Base-by-base conservation (phyloP, 176 grass and related monocot species). In the Cenchrus purpureus region DNA sequence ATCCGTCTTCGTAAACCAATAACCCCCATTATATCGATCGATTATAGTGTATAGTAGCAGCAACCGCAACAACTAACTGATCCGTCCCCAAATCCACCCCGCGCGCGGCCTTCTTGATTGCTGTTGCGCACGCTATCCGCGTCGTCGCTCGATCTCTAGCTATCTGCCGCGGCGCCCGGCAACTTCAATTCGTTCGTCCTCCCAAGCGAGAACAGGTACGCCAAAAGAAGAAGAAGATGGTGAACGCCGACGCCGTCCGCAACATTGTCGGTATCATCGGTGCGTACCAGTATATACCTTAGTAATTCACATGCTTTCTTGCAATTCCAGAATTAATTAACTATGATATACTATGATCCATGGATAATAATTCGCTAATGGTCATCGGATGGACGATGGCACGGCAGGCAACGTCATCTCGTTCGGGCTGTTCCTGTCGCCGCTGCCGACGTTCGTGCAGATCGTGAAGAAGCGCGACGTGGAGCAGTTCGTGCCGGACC, bases 381-480 rank as follows among this genome's bases (percentile, higher is more conserved):
- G 8, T 45, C 44, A 6, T 6, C 8, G 7, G 44, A 45, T 45
- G 7, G 44, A 25, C 25, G 25, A 45, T 45, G 45, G 1, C 45
- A 9, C 45, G 7, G 45, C 45, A 46, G 45, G 94, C 67, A 97
- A 97, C 83, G 44, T 94, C 19, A 92, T 94, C 65, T 94, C 92
- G 12, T 92, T 94, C 59, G 87, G 92, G 12, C 86, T 97, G 62
- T 97, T 97, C 76, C 80, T 97, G 19, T 89, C 94, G 1, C 94
- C 94, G 0, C 5, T 85, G 60, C 94, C 92, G 29, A 97, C 92
- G 43, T 92, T 94, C 76, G 14, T 57, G 37, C 75, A 20, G 62
- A 97, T 97, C 17, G 53, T 78, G 3, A 86, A 73, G 71, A 79
- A 54, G 67, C 87, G 71, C 16, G 87, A 87, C 54, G 95, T 97